phyloP scores from a whole-genome alignment of 225 moss, liverwort and hornwort species.

The Physcomitrium patens region DNA sequence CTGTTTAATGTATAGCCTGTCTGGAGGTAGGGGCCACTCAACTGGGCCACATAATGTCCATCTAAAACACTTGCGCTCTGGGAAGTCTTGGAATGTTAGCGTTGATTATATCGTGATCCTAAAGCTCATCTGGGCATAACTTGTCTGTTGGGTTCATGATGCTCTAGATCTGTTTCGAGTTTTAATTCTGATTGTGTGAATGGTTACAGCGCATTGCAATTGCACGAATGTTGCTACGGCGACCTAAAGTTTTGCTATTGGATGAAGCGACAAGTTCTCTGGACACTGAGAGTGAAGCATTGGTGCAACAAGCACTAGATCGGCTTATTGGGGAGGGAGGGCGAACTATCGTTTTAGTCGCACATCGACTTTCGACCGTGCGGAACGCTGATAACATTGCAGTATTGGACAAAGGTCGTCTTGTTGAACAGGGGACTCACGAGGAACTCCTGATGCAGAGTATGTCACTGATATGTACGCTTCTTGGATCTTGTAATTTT shows the following conservation, averaged over 20 bases:
- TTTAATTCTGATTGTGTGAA: background rate
- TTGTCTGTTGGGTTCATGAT: no score
- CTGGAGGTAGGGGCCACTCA: no score
- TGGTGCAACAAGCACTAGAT: conserved; percentile 96
- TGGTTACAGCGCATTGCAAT: conserved; percentile 86
- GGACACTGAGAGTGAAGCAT: conserved; percentile 99
- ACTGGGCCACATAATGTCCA: no score
- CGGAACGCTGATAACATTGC: conserved; percentile 96
- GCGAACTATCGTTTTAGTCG: conserved; percentile 91
- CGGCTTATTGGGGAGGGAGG: conserved; percentile 89
- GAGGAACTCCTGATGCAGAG: conserved; percentile 77
- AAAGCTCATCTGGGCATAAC: no score
- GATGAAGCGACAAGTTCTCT: conserved; percentile 97
- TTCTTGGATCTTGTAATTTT: background rate
- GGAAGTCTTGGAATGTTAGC: no score
- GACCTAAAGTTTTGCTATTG: conserved; percentile 85
- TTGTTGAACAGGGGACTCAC: conserved; percentile 92
- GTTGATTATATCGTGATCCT: no score
- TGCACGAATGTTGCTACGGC: conserved; percentile 91
- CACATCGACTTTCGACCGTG: conserved; percentile 94
- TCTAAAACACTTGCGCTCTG: no score
- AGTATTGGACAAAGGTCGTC: conserved; percentile 88
- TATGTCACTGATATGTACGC: conserved; percentile 18
- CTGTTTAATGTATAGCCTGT: no score
- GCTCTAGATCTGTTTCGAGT: background rate